phyloP scores from a whole-genome alignment of 768 basidiomycete genomes.

The Phaeotremella skinneri region DNA sequence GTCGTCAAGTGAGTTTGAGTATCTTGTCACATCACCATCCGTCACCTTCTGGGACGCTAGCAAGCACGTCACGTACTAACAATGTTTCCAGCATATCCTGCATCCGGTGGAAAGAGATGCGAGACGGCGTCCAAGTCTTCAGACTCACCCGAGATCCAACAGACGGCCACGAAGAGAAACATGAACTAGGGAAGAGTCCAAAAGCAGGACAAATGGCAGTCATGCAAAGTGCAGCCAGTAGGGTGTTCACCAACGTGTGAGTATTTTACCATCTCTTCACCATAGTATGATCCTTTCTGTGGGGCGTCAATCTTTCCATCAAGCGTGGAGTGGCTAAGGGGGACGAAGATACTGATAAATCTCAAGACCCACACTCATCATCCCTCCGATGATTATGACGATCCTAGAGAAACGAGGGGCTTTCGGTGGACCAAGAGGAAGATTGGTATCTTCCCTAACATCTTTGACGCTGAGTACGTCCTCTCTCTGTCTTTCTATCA shows the following conservation, averaged over 20 bases:
- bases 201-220: constrained; percentile 53
- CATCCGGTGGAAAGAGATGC: constrained; percentile 55
- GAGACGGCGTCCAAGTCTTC: constrained; percentile 51
- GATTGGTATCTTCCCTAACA: constrained; percentile 37
- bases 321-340: background rate
- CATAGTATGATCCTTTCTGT: background rate
- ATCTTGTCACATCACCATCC: constrained; percentile 13
- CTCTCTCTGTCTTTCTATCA: background rate
- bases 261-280: constrained; percentile 9
- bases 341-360: background rate
- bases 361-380: constrained; percentile 52
- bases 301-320: background rate
- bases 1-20: constrained; percentile 52
- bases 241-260: constrained; percentile 54
- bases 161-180: constrained; percentile 36
- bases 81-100: constrained; percentile 44
- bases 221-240: constrained; percentile 51
- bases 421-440: constrained; percentile 50
- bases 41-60: background rate
- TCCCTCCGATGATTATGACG: constrained; percentile 54
- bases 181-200: constrained; percentile 50
- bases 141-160: constrained; percentile 34
- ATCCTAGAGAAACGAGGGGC: constrained; percentile 47
- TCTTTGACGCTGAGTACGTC: constrained; percentile 48
- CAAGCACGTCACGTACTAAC: background rate